Evolutionary conservation across 2,329 filamentous ascomycete genomes (phyloP), one percentile per base, ranked within the genome.

Genomic region (Pseudocercospora cruenta): DNA sequence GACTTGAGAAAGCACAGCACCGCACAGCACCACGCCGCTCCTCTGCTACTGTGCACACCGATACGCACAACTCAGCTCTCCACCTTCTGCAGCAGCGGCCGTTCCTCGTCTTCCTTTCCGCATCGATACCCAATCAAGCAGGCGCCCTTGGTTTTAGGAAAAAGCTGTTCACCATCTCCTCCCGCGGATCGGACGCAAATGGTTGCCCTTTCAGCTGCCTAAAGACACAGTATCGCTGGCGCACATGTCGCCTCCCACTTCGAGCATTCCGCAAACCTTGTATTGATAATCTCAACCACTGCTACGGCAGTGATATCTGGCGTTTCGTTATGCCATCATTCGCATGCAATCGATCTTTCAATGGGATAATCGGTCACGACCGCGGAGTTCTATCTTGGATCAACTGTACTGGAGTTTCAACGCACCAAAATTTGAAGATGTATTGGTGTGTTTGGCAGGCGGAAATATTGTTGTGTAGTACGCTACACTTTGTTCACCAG

Each of bases 121-220:
- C 55, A 67, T 63, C 61, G 64, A 67, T 63, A 63, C 64, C 64
- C 64, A 62, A 43, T n/a, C 43, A 22, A 63, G 64, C 57, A 64
- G 64, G 36, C 49, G 47, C 47, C 61, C 28, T 62, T 63, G 55
- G 47, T 58, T 55, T 22, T 33, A 21, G 43, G 47, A 55, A 60
- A 53, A 63, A 24, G 33, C 24, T 59, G 16, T 31, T 19, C 31
- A 12, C 28, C 24, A 21, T 12, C n/a, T 12, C 57, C 36, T 28
- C 55, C 60, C 9, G n/a, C 28, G 19, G 24, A 3, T 39, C 9
- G 12, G 33, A 39, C 24, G 47, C 47, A 53, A 53, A 14, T 24
- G n/a, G 47, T 19, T 19, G 24, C 55, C 28, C 33, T 14, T n/a
- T 33, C 55, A 22, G 45, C 62, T 54, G 53, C 54, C 26, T 8